Evolutionary conservation across 768 basidiomycete species (phyloP).

Genomic region (Leccinellum albellum): DNA sequence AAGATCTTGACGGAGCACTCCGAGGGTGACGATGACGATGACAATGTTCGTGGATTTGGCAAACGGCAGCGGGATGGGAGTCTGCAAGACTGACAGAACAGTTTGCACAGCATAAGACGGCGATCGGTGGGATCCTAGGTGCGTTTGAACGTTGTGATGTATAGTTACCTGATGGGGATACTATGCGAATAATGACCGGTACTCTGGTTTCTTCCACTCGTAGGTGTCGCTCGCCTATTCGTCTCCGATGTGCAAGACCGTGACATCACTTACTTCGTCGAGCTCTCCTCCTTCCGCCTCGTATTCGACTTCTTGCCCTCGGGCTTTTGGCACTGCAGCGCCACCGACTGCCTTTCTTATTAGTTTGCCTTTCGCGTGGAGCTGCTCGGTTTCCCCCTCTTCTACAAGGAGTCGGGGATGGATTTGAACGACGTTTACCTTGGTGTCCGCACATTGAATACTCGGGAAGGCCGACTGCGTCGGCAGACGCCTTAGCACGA

Average conservation of each 20-base stretch:
- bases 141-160: neutral
- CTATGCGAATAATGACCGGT: no score
- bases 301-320: constrained; percentile 1
- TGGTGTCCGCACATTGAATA: no score
- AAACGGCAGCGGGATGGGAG: constrained; percentile 59
- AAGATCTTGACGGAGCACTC: constrained; percentile 25
- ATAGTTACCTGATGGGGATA: no score
- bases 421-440: no score
- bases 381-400: no score
- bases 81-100: constrained; percentile 64
- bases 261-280: constrained; percentile 22
- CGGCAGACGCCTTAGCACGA: no score
- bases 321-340: constrained; percentile 35
- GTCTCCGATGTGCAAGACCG: constrained; percentile 12
- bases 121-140: constrained; percentile 75
- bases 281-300: constrained; percentile 10
- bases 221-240: constrained; percentile 10
- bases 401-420: no score
- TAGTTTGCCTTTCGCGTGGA: constrained; percentile 40
- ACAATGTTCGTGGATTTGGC: constrained; percentile 53
- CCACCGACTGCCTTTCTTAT: constrained; percentile 46
- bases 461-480: no score
- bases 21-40: constrained; percentile 36
- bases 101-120: constrained; percentile 66
- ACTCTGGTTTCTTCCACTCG: constrained; percentile 44